Evolutionary conservation across 73 alveolate genomes (phyloP).

Genomic region (Urostyla sp.): DNA sequence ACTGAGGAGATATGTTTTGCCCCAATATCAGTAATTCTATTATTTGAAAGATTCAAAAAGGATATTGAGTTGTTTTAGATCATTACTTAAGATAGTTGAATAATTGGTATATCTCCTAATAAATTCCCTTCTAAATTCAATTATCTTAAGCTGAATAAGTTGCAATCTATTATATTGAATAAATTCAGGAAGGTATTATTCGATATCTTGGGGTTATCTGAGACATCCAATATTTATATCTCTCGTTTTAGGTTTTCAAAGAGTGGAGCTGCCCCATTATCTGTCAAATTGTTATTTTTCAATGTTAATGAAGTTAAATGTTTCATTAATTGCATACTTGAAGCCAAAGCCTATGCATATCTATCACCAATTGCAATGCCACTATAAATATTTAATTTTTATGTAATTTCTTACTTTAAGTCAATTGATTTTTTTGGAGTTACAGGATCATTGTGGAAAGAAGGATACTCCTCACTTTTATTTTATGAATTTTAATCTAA

Average conservation of each 20-base stretch:
- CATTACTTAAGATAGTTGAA: background rate
- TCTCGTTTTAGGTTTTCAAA: background rate
- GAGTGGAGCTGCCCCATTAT: background rate
- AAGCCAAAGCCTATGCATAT: conserved; percentile 11
- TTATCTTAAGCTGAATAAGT: background rate
- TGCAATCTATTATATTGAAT: background rate
- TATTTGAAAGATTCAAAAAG: background rate
- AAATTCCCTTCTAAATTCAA: conserved; percentile 29
- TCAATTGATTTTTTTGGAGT: too few species aligned
- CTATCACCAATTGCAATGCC: conserved; percentile 11
- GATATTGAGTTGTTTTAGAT: background rate
- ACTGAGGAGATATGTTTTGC: conserved; percentile 36
- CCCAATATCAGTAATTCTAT: conserved; percentile 46
- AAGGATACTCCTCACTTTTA: too few species aligned
- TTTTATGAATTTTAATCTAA: too few species aligned
- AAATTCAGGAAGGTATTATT: background rate
- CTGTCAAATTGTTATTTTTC: background rate
- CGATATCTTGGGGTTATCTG: background rate
- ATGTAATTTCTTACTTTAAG: too few species aligned
- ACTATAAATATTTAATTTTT: too few species aligned
- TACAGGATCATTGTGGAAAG: too few species aligned
- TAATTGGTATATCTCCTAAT: conserved; percentile 19
- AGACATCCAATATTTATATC: background rate
- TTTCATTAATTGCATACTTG: background rate
- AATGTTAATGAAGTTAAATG: background rate